Percentiles rank a stretch among this genome's conserved stretches.
phyloP scores from a whole-genome alignment of 768 basidiomycete species.

The Pholiota molesta region DNA sequence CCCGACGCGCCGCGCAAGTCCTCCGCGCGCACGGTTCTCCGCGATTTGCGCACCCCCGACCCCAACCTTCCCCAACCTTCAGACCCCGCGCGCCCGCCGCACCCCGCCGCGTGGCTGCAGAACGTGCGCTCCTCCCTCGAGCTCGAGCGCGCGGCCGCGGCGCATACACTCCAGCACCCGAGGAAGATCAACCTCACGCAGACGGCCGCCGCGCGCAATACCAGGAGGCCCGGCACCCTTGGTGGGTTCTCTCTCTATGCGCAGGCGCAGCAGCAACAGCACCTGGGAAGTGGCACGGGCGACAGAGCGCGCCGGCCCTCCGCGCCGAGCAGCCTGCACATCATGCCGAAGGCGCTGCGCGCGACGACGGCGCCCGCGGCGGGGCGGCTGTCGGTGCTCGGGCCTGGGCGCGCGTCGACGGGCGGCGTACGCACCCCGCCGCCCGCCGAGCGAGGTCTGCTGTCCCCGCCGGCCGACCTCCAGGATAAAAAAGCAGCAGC shows the following conservation, averaged over 20 bases:
- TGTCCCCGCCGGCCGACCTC: too few relatives aligned
- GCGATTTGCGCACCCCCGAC: constrained; percentile 16
- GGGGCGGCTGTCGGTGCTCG: background rate
- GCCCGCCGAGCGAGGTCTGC: too few relatives aligned
- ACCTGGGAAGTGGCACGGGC: background rate
- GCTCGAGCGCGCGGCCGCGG: background rate
- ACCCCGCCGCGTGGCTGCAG: background rate
- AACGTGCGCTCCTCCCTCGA: background rate
- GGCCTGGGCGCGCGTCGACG: background rate
- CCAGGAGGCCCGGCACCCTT: background rate
- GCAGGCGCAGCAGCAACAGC: background rate
- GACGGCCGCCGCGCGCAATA: background rate
- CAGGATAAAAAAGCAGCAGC: background rate
- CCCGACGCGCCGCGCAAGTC: background rate
- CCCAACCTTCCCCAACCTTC: constrained; percentile 19
- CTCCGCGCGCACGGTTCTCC: constrained; percentile 8
- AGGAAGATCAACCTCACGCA: background rate
- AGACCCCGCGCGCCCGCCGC: background rate
- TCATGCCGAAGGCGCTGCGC: constrained; percentile 7
- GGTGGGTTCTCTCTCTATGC: background rate
- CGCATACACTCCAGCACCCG: background rate
- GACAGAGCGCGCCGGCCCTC: constrained; percentile 24
- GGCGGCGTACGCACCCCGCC: too few relatives aligned
- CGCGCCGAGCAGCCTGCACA: constrained; percentile 24
- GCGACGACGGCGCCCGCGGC: background rate